Evolutionary conservation across 495 filamentous ascomycete species (phyloP).

Genomic region (Hypoxylon lenormandii): DNA sequence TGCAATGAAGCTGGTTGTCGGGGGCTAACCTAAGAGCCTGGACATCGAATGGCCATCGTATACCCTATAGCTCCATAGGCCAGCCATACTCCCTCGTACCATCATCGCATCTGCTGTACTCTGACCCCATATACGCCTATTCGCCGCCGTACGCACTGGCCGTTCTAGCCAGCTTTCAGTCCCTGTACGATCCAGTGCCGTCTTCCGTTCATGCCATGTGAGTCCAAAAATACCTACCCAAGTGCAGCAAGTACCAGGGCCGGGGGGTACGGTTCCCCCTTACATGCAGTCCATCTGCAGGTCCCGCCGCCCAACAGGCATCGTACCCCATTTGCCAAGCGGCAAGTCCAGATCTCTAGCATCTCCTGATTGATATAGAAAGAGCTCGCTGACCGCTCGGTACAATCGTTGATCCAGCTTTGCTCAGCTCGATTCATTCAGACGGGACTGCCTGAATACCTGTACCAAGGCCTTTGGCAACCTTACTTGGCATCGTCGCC

Average conservation of each 20-base stretch:
- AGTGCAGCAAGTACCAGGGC: constrained; percentile 6
- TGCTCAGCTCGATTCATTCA: constrained; percentile 19
- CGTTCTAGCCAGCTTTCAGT: constrained; percentile 21
- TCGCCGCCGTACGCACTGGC: constrained; percentile 22
- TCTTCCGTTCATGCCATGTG: constrained; percentile 24
- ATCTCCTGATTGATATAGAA: constrained; percentile 37
- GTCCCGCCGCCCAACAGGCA: constrained; percentile 35
- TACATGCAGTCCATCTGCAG: constrained; percentile 37
- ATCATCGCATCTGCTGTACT: constrained; percentile 13
- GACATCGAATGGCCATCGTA: constrained; percentile 15
- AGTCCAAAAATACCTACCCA: constrained; percentile 29
- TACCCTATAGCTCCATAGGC: neutral
- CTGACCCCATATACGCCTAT: constrained; percentile 30
- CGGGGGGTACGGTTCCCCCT: constrained; percentile 18
- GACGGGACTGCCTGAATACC: constrained; percentile 1
- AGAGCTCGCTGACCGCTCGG: constrained; percentile 21
- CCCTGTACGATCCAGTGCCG: constrained; percentile 1
- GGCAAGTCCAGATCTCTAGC: constrained; percentile 29
- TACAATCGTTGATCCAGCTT: constrained; percentile 10
- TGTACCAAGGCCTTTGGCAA: constrained; percentile 11
- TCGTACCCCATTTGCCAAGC: constrained; percentile 27
- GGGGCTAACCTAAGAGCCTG: constrained; percentile 12
- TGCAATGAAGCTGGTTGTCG: constrained; percentile 21
- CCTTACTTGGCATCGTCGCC: constrained; percentile 8
- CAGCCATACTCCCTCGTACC: neutral